Conservation (phyloP, 306 rosid species). For the Cicer chorassanicum region DNA sequence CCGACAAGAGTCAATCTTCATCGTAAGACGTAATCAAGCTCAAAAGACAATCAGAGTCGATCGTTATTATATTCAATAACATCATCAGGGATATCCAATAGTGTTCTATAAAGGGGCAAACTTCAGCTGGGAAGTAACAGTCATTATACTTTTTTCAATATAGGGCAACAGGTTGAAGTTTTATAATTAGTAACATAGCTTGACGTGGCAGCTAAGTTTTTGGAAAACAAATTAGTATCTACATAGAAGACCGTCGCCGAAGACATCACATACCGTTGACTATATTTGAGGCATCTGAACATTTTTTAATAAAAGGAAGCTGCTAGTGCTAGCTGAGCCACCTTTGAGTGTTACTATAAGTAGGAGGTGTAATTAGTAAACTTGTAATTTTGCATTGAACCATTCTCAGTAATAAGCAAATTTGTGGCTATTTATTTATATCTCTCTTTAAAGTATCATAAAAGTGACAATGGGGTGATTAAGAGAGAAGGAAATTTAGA, state of each 20-base stretch:
- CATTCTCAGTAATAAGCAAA: slow-evolving; percentile 7
- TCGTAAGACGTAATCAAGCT: background rate
- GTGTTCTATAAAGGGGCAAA: background rate
- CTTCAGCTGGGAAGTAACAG: background rate
- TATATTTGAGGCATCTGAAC: background rate
- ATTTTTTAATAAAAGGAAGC: slow-evolving; percentile 1
- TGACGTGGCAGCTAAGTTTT: slow-evolving; percentile 2
- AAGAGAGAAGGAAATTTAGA: background rate
- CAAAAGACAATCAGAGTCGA: background rate
- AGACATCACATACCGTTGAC: background rate
- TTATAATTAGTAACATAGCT: background rate
- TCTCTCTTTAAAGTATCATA: slow-evolving; percentile 5
- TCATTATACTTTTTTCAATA: too few species aligned
- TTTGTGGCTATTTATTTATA: background rate
- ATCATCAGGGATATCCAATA: background rate
- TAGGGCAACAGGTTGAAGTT: too few species aligned
- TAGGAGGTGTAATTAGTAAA: background rate
- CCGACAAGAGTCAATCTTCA: background rate
- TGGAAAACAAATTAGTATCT: slow-evolving; percentile 1
- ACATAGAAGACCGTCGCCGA: background rate
- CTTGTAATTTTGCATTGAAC: background rate
- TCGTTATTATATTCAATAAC: background rate
- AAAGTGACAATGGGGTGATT: background rate
- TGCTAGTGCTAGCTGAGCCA: background rate
- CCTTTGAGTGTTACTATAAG: background rate